phyloP scores from a whole-genome alignment of 2,329 filamentous ascomycete genomes.

The Herpotrichia juniperi region DNA sequence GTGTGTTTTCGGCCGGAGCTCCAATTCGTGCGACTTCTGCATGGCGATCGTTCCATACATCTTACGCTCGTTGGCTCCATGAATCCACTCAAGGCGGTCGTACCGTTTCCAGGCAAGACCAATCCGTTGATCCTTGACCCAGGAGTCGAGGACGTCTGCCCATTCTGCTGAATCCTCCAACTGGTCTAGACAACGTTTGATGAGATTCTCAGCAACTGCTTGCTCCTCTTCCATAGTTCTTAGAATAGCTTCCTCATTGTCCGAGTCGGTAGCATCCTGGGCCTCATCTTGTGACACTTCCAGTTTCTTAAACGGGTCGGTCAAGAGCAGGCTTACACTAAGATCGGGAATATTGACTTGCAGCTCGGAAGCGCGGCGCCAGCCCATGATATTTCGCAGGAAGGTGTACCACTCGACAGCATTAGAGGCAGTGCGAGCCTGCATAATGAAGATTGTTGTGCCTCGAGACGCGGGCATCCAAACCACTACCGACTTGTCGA shows the following conservation, averaged over 20 bases:
- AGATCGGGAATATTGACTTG: constrained; percentile 69
- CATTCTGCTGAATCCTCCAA: constrained; percentile 63
- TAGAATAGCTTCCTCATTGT: constrained; percentile 53
- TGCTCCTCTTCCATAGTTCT: constrained; percentile 58
- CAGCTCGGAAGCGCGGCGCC: constrained; percentile 61
- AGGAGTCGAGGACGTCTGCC: constrained; percentile 63
- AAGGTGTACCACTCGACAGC: constrained; percentile 74
- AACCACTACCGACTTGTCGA: constrained; percentile 71
- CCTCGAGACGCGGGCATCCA: constrained; percentile 62
- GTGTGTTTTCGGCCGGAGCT: constrained; percentile 69
- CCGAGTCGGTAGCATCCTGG: constrained; percentile 51
- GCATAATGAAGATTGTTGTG: constrained; percentile 65
- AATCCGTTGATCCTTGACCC: constrained; percentile 64
- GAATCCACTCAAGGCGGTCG: constrained; percentile 71
- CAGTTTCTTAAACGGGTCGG: constrained; percentile 64
- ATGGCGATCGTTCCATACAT: constrained; percentile 75
- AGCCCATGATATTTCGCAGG: constrained; percentile 64
- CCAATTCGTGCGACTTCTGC: constrained; percentile 69
- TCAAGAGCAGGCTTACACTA: constrained; percentile 62
- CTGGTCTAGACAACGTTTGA: constrained; percentile 64
- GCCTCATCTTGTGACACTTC: constrained; percentile 52
- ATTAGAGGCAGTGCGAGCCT: constrained; percentile 64
- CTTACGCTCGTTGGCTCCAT: constrained; percentile 68
- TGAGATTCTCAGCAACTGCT: constrained; percentile 61
- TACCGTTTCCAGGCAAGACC: constrained; percentile 73